Evolutionary conservation across 345 rosid genomes (phyloP), one percentile per base, ranked within the genome.

Genomic region (Cochlearia excelsa): DNA sequence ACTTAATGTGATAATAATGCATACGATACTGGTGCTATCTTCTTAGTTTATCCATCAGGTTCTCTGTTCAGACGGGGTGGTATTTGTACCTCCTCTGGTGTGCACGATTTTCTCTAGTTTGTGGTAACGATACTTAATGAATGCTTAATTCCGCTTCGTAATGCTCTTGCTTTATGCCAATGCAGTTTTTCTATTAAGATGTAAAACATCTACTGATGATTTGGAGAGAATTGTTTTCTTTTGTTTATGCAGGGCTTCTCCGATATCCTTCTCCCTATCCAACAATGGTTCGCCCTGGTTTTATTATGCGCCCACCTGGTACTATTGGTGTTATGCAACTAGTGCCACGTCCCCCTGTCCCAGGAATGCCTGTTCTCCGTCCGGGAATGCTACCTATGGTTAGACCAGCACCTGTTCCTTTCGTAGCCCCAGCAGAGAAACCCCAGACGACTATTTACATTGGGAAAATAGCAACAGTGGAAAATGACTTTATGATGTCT

Each of bases 381-480:
- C 95, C 95, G 2, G 68, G 85, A 26, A 69, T 82, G 59, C 80
- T 87, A 50, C 86, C 85, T 29, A 47, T 84, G 58, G 46, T 84
- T 47, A 81, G 97, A 74, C 99, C 99, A 67, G 79, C 72, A 59
- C 54, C 59, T 58, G 49, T 84, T 72, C 86, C 97, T 48, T 73
- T 69, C n/a, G 73, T 77, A 35, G 72, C 94, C 30, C 89, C 88
- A 10, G 79, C 81, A 9, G 95, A 89, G 77, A 89, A 87, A 77
- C 97, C 97, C 38, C 97, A 89, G 74, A 89, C 96, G 45, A 89
- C 95, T 7, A 89, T 93, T 69, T 93, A 89, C 78, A 79, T 93
- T 71, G 97, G 97, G 81, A 89, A 89, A 86, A 93, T 93, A 72
- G 85, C 95, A 43, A 71, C 90, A 9, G 95, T 86, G 48, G 95